Base-by-base conservation (phyloP, 139 green algal genomes). In the Micractinium sp. region DNA sequence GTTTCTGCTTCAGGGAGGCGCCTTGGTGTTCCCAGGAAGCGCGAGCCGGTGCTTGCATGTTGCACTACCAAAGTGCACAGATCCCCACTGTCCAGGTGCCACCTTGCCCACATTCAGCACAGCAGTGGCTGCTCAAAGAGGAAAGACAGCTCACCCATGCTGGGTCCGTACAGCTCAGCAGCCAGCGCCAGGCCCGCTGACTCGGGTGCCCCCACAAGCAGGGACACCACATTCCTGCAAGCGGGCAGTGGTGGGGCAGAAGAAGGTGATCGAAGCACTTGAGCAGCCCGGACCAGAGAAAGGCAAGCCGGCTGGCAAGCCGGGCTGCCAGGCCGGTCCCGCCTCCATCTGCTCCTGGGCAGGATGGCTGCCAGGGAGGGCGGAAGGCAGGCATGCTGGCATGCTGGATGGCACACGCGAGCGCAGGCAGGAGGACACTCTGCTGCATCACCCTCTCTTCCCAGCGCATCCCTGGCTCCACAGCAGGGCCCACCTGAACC, bases 121-220 rank as follows among this genome's bases (percentile, higher is more conserved):
- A 33, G 27, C 69, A 19, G 1, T 36, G 3, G 25, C 20, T 15
- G 25, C 69, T 12, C 36, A 4, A 35, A 33, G 25, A 76, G 69
- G 3, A 4, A 4, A 27, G 9, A 9, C 27, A 36, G 27, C 82
- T 79, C 82, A 87, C 82, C 82, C 82, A 87, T 87, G 63, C 82
- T 87, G 66, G 82, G 82, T 12, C 82, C 82, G 87, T 96, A 98
- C 3, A 97, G 66, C 90, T 97, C 93, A 0, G 80, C 67, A 1
- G 93, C 53, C 69, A 98, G 66, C 19, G 93, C 91, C 27, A 92
- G 86, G 5, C 96, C 94, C 0, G 75, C 92, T 19, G 88, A 71
- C 60, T 90, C 38, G 0, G 96, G 95, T 16, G 86, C 90, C 4
- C 86, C 47, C 35, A 88, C 86, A n/a, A 95, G 67, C 75, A 96